phyloP scores from a whole-genome alignment of 495 filamentous ascomycete genomes.

The Margaritispora aquatica region DNA sequence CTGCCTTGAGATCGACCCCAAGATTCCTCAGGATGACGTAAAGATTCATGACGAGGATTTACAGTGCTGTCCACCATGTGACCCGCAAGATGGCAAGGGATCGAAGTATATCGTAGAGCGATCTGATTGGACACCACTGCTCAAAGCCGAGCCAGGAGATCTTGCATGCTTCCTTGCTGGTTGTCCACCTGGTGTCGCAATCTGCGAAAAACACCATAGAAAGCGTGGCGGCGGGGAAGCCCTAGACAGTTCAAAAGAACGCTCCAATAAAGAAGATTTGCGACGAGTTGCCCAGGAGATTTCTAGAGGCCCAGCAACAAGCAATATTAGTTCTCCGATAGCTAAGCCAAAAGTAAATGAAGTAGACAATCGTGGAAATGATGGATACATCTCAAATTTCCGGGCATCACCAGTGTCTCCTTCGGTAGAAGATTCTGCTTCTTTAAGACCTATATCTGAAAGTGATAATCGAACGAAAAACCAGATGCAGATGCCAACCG shows the following conservation, averaged over 20 bases:
- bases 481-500: neutral
- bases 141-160: conserved; percentile 3
- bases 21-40: conserved; percentile 2
- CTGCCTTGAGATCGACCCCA: conserved; percentile 11
- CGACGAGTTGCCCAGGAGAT: neutral
- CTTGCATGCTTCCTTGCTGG: conserved; percentile 18
- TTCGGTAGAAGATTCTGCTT: neutral
- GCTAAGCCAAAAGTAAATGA: neutral
- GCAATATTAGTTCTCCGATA: neutral
- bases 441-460: neutral
- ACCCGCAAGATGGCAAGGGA: conserved; percentile 3
- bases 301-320: neutral
- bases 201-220: conserved; percentile 7
- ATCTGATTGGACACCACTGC: neutral
- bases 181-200: conserved; percentile 10
- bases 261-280: neutral
- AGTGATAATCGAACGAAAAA: neutral
- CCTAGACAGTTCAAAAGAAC: neutral
- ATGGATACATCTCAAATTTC: neutral
- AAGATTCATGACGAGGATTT: conserved; percentile 13
- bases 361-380: neutral
- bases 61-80: conserved; percentile 12
- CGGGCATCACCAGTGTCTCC: neutral
- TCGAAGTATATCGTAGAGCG: conserved; percentile 10
- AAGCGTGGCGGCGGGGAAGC: neutral